Evolutionary conservation across 2,329 filamentous ascomycete genomes (phyloP).

Genomic region (Metarhizium guizhouense): DNA sequence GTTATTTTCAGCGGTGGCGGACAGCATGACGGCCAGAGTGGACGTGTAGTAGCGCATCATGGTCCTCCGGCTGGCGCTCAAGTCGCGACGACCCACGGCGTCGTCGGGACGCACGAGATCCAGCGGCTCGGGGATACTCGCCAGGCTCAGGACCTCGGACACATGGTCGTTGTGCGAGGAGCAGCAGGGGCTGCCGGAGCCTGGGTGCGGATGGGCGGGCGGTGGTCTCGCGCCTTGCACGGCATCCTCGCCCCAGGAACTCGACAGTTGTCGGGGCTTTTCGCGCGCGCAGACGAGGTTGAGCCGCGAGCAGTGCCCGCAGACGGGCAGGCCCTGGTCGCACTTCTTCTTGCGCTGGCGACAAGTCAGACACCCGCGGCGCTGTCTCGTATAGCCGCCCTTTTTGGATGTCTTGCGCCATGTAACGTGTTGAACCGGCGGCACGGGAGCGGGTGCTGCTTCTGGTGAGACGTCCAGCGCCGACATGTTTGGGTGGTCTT

Average conservation of each 20-base stretch:
- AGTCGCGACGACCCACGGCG: not conserved
- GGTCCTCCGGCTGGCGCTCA: conserved; percentile 8
- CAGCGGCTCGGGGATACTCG: too few relatives aligned
- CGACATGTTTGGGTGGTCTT: too few relatives aligned
- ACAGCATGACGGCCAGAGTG: conserved; percentile 6
- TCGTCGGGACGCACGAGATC: too few relatives aligned
- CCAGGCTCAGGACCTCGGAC: too few relatives aligned
- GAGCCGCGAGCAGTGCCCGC: conserved; percentile 11
- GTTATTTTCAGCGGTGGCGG: conserved; percentile 11
- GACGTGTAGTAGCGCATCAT: conserved; percentile 12
- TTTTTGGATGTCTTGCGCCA: too few relatives aligned
- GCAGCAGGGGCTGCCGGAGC: not conserved
- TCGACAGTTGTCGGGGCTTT: conserved; percentile 3
- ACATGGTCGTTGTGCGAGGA: too few relatives aligned
- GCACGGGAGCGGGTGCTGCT: too few relatives aligned
- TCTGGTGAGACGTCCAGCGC: too few relatives aligned
- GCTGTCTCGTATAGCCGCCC: conserved; percentile 4
- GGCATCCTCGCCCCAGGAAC: not conserved
- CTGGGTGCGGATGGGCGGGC: not conserved
- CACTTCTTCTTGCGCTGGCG: conserved; percentile 13
- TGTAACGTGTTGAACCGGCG: too few relatives aligned
- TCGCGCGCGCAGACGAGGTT: conserved; percentile 11
- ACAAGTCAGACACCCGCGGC: conserved; percentile 13
- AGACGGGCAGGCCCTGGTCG: conserved; percentile 10
- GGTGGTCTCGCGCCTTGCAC: not conserved